Evolutionary conservation across 2,329 filamentous ascomycete genomes (phyloP).

Genomic region (Trichoderma sp.): DNA sequence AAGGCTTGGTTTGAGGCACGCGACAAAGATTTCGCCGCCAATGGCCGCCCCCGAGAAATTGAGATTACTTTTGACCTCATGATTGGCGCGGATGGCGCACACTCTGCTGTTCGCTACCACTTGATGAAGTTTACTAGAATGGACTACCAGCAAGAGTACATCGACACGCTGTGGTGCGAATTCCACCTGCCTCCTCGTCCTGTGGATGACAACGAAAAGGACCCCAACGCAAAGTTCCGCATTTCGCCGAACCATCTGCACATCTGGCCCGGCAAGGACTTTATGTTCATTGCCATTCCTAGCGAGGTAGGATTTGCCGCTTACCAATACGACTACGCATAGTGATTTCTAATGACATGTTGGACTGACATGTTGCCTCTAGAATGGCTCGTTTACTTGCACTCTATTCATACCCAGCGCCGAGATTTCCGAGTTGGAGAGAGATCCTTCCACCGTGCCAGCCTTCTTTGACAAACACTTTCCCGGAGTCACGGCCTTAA

Average conservation of each 20-base stretch:
- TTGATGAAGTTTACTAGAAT: slow-evolving; percentile 94
- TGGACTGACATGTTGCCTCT: slow-evolving; percentile 24
- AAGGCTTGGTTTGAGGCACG: slow-evolving; percentile 84
- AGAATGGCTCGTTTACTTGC: slow-evolving; percentile 91
- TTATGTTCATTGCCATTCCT: slow-evolving; percentile 99
- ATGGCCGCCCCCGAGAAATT: slow-evolving; percentile 65
- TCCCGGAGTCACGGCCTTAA: slow-evolving; percentile 77
- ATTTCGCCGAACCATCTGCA: slow-evolving; percentile 94
- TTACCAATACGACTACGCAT: slow-evolving; percentile 20
- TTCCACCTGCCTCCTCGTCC: slow-evolving; percentile 71
- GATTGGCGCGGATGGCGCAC: slow-evolving; percentile 92
- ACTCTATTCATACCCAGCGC: slow-evolving; percentile 83
- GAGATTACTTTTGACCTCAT: slow-evolving; percentile 88
- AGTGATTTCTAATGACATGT: background rate
- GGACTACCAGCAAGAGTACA: slow-evolving; percentile 91
- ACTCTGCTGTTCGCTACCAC: slow-evolving; percentile 87
- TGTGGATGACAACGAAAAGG: slow-evolving; percentile 30
- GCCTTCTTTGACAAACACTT: slow-evolving; percentile 82
- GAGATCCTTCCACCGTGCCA: slow-evolving; percentile 59
- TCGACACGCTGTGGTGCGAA: slow-evolving; percentile 97
- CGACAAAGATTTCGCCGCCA: slow-evolving; percentile 38
- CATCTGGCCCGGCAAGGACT: slow-evolving; percentile 92
- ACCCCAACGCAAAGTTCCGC: slow-evolving; percentile 57
- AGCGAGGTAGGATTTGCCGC: slow-evolving; percentile 52
- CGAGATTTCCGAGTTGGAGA: slow-evolving; percentile 69